A percentile compares a stretch with the other conserved stretches of the same genome.
Conservation (phyloP, 2,329 filamentous ascomycete genomes). For the Aspergillus persii region DNA sequence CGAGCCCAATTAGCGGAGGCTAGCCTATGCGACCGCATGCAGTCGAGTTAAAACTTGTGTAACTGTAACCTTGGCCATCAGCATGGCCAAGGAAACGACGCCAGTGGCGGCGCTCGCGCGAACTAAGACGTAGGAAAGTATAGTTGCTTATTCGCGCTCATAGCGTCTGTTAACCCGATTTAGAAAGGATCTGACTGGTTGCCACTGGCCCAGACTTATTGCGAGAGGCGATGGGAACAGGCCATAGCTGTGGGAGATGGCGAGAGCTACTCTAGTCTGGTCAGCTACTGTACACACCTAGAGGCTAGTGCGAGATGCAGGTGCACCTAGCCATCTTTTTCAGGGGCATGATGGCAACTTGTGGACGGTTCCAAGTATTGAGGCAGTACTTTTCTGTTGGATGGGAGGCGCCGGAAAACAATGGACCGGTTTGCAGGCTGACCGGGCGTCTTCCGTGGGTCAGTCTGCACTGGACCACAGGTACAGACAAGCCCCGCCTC, state of each 20-base stretch:
- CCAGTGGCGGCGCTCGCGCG: background rate
- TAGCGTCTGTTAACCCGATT: background rate
- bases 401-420: background rate
- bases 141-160: background rate
- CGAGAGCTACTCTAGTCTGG: background rate
- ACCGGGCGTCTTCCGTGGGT: background rate
- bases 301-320: background rate
- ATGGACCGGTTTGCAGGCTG: background rate
- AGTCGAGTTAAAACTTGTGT: background rate
- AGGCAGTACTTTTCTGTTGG: background rate
- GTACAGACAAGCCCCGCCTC: background rate
- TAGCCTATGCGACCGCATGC: background rate
- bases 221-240: background rate
- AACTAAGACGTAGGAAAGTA: background rate
- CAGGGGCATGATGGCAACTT: background rate
- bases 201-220: background rate
- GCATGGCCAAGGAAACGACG: background rate
- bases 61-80: background rate
- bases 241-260: background rate
- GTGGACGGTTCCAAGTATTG: too few relatives aligned
- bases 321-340: background rate
- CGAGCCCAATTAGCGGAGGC: background rate
- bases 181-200: background rate
- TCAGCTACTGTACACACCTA: background rate
- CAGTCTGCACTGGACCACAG: background rate